These are phyloP conservation scores for Senecio squalidus DNA, from an alignment of 140 eudicot species.

Conservation along the genomic window DNA sequence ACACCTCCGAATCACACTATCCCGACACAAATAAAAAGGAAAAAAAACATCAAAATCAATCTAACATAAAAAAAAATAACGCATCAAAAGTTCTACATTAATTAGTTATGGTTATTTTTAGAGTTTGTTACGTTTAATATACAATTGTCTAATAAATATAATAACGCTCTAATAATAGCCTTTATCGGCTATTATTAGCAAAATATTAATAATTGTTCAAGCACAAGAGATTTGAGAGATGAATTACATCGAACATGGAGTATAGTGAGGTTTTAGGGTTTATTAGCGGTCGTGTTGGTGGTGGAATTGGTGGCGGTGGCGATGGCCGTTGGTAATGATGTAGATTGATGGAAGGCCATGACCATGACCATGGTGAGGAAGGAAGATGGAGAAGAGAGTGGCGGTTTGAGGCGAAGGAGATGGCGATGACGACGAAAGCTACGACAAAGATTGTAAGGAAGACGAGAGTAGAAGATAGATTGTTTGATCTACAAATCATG, in stretches of 20 bases:
- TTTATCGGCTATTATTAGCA: too few species aligned
- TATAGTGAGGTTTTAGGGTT: constrained; percentile 45
- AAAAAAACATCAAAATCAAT: background rate
- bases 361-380: constrained; percentile 30
- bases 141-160: too few species aligned
- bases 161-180: too few species aligned
- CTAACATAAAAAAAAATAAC: background rate
- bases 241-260: constrained; percentile 37
- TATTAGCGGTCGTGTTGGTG: background rate
- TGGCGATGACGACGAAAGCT: constrained; percentile 20
- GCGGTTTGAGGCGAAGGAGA: constrained; percentile 21
- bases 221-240: too few species aligned
- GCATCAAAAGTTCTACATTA: too few species aligned
- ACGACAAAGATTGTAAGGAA: constrained; percentile 25
- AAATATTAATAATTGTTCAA: too few species aligned
- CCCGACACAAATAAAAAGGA: background rate
- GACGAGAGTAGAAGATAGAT: constrained; percentile 21
- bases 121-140: too few species aligned
- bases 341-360: constrained; percentile 15
- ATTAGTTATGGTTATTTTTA: too few species aligned
- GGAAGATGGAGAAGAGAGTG: constrained; percentile 37
- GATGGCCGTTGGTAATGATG: constrained; percentile 4
- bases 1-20: constrained; percentile 25
- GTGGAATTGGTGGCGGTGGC: background rate
- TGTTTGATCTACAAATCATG: constrained; percentile 30